phyloP scores from a whole-genome alignment of 345 rosid species.

The Citrus cavaleriei region DNA sequence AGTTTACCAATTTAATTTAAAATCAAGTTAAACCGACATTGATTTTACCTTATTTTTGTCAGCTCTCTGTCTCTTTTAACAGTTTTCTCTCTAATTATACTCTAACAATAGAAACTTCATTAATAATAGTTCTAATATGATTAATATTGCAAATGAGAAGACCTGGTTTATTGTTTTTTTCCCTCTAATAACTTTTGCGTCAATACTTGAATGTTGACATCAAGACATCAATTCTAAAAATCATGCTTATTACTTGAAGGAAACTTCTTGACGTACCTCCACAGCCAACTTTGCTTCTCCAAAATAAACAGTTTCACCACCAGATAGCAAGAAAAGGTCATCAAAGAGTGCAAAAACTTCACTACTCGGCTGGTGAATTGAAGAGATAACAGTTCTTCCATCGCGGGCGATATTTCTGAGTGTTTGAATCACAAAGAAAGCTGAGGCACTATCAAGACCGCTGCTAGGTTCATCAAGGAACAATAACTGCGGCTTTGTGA shows the following conservation, averaged over 20 bases:
- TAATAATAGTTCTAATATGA: too few species aligned
- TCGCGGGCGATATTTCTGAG: conserved; percentile 61
- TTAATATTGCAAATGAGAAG: too few species aligned
- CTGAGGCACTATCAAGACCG: conserved; percentile 77
- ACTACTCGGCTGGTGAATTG: conserved; percentile 79
- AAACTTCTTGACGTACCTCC: conserved; percentile 34
- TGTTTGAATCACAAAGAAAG: conserved; percentile 61
- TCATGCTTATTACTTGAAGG: not conserved
- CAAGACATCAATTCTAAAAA: not conserved
- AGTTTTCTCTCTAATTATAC: too few species aligned
- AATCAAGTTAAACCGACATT: too few species aligned
- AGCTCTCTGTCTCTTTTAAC: too few species aligned
- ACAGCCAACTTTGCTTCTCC: conserved; percentile 65
- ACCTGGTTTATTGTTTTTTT: too few species aligned
- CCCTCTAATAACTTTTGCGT: too few species aligned
- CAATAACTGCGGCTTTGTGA: conserved; percentile 53
- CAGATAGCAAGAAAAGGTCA: conserved; percentile 65
- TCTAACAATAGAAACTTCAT: too few species aligned
- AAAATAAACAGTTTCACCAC: conserved; percentile 67
- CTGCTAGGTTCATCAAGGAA: conserved; percentile 79
- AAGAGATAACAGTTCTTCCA: conserved; percentile 58
- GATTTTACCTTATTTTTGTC: too few species aligned
- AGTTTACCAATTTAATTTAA: too few species aligned
- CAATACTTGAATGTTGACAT: not conserved
- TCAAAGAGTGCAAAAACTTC: conserved; percentile 76